Percentiles rank a stretch among this genome's conserved stretches.
These are phyloP conservation scores for Phytophthora niederhauseri DNA, from an alignment of 352 stramenopile species.

Conservation along the genomic window DNA sequence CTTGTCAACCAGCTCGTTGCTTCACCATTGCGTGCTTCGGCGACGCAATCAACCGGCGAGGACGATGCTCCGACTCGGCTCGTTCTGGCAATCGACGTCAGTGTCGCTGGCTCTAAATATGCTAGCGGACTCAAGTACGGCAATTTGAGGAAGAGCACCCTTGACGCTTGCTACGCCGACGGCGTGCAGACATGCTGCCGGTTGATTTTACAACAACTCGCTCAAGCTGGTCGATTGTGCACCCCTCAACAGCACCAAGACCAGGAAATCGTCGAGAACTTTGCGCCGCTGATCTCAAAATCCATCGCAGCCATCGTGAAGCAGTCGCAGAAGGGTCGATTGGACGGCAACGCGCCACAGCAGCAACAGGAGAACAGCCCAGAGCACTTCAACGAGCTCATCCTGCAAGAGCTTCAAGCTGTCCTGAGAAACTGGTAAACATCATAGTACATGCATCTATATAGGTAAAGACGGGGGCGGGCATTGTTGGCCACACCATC, in stretches of 20 bases:
- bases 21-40: slow-evolving; percentile 29
- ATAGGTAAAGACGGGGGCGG: slow-evolving; percentile 6
- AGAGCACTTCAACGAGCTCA: slow-evolving; percentile 30
- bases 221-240: slow-evolving; percentile 44
- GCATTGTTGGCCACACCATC: slow-evolving; percentile 47
- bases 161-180: slow-evolving; percentile 54
- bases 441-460: slow-evolving; percentile 24
- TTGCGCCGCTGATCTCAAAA: slow-evolving; percentile 61
- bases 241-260: slow-evolving; percentile 61
- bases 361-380: not conserved
- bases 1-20: slow-evolving; percentile 63
- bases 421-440: slow-evolving; percentile 35
- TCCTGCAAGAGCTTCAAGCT: slow-evolving; percentile 36
- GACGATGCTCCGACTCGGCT: slow-evolving; percentile 28
- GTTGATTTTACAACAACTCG: slow-evolving; percentile 55
- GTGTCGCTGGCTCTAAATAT: slow-evolving; percentile 11
- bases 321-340: slow-evolving; percentile 22
- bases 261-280: slow-evolving; percentile 53
- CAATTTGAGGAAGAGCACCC: slow-evolving; percentile 56
- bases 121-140: slow-evolving; percentile 48
- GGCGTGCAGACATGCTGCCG: slow-evolving; percentile 46
- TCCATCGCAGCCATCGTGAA: slow-evolving; percentile 47
- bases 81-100: slow-evolving; percentile 66
- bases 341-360: not conserved
- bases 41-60: slow-evolving; percentile 8